Percentiles rank a stretch among this genome's conserved stretches.
Conservation (phyloP, 2,329 filamentous ascomycete species). For the Myrmaecium sp. region DNA sequence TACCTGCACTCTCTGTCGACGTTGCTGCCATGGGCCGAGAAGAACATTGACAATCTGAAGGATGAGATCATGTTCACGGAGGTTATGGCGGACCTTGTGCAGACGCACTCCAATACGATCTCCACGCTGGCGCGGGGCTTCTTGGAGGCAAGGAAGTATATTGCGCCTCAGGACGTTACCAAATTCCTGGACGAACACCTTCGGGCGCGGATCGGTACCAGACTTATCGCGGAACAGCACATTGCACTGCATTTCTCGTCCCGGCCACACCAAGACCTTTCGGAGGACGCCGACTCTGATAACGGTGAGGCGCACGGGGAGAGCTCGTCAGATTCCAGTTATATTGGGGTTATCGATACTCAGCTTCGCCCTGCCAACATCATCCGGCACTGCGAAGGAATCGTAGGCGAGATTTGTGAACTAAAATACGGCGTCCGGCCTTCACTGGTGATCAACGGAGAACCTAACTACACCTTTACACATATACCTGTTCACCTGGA, state of each 20-base stretch:
- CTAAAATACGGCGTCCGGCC: constrained; percentile 86
- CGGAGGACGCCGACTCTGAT: constrained; percentile 22
- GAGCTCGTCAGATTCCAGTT: constrained; percentile 40
- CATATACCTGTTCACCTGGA: constrained; percentile 93
- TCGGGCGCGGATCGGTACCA: constrained; percentile 80
- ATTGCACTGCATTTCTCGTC: constrained; percentile 69
- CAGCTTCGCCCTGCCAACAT: constrained; percentile 65
- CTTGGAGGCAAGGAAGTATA: constrained; percentile 82
- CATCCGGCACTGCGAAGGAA: constrained; percentile 69
- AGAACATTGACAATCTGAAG: constrained; percentile 56
- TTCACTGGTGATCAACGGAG: constrained; percentile 62
- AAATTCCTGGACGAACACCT: constrained; percentile 86
- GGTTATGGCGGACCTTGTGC: constrained; percentile 85
- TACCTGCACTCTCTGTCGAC: constrained; percentile 88
- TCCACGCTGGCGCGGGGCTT: constrained; percentile 84
- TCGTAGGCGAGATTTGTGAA: constrained; percentile 92
- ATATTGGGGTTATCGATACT: constrained; percentile 93
- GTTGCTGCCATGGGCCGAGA: constrained; percentile 65
- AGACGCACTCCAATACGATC: constrained; percentile 89
- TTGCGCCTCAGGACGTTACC: constrained; percentile 67
- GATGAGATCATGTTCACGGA: constrained; percentile 87
- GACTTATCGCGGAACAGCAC: constrained; percentile 90
- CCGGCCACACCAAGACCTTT: constrained; percentile 49
- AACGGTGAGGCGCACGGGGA: constrained; percentile 1
- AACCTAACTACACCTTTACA: constrained; percentile 75